Evolutionary conservation across 2,329 filamentous ascomycete species (phyloP).

Genomic region (Microthyrium microscopicum): DNA sequence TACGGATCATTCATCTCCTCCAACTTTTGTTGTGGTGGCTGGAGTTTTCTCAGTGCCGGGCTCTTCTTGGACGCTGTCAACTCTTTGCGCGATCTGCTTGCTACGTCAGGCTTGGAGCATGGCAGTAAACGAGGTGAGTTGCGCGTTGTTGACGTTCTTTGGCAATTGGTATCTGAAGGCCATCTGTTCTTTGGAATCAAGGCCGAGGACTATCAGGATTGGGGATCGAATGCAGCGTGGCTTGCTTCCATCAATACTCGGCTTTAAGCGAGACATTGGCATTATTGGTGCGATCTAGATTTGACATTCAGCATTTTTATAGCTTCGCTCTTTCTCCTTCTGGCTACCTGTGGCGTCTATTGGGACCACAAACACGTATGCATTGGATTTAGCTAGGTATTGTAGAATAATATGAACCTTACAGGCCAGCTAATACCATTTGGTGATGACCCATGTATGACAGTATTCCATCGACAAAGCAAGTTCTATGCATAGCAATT

Average conservation of each 20-base stretch:
- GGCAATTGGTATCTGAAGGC: neutral
- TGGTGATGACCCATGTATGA: too few species aligned
- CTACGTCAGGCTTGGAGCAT: neutral
- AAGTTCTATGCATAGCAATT: too few species aligned
- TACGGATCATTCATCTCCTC: neutral
- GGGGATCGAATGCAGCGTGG: slow-evolving; percentile 1
- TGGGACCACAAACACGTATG: too few species aligned
- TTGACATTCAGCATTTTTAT: too few species aligned
- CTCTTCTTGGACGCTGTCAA: neutral
- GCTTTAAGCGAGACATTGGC: too few species aligned
- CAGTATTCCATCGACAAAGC: too few species aligned
- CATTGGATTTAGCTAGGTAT: too few species aligned
- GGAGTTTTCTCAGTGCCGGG: slow-evolving; percentile 1
- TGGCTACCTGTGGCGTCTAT: too few species aligned
- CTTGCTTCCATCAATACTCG: neutral
- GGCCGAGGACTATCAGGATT: neutral
- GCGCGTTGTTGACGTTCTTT: slow-evolving; percentile 1
- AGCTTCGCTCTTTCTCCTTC: too few species aligned
- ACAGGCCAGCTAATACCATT: too few species aligned
- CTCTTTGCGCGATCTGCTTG: neutral
- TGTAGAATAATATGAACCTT: too few species aligned
- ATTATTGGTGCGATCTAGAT: too few species aligned
- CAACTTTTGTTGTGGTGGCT: slow-evolving; percentile 4
- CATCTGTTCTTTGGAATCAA: slow-evolving; percentile 1
- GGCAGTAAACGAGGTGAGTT: neutral